Conservation (phyloP, 176 grass and related monocot genomes). For the Hsuehochloa calcarea region DNA sequence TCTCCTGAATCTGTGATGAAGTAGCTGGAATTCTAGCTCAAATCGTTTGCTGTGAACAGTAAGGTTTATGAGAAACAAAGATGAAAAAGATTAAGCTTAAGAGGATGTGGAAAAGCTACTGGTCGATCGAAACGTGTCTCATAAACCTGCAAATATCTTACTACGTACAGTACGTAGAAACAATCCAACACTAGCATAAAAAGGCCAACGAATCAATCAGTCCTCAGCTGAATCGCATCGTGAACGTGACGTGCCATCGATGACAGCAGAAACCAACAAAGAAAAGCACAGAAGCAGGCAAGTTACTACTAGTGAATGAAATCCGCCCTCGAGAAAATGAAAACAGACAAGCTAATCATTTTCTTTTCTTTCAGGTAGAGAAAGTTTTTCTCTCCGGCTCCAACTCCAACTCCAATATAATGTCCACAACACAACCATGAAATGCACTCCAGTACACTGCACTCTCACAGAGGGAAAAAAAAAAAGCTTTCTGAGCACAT, state of each 20-base stretch:
- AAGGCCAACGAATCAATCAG: background rate
- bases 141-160: background rate
- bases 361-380: background rate
- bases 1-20: background rate
- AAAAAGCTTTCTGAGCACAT: slow-evolving; percentile 10
- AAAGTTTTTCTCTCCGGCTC: background rate
- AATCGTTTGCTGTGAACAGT: background rate
- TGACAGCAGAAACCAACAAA: background rate
- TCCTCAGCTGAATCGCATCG: background rate
- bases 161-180: too few species aligned
- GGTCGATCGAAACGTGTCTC: background rate
- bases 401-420: background rate
- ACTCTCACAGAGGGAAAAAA: background rate
- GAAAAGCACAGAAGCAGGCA: background rate
- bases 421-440: background rate
- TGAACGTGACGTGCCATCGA: background rate
- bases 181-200: background rate
- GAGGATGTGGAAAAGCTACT: background rate
- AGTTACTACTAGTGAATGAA: background rate
- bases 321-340: background rate
- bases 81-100: background rate
- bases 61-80: background rate
- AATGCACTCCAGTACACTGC: background rate
- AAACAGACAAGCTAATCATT: background rate
- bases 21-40: background rate